These are phyloP conservation scores for Heritiera littoralis DNA, from an alignment of 345 rosid species.

Conservation along the genomic window DNA sequence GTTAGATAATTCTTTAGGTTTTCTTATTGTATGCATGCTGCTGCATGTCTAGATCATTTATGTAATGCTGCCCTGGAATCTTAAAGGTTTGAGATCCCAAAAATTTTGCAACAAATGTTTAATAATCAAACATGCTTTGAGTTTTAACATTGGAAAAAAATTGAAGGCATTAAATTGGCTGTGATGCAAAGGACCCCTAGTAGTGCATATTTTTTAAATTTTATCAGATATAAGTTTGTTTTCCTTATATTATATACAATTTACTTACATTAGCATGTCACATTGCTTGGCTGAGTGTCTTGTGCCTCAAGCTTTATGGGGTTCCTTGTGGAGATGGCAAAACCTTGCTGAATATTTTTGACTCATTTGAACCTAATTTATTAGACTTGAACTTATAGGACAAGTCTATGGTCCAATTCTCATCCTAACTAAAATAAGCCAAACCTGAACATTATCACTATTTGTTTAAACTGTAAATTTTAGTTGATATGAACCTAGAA, in stretches of 20 bases:
- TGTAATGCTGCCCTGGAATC: not conserved
- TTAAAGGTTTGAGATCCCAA: not conserved
- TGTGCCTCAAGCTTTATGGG: not conserved
- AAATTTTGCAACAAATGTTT: not conserved
- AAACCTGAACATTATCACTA: not conserved
- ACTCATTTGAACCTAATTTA: not conserved
- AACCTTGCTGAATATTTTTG: not conserved
- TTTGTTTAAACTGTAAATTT: not conserved
- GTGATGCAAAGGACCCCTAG: not conserved
- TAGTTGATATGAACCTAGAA: not conserved
- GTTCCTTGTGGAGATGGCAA: not conserved
- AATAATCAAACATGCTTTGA: not conserved
- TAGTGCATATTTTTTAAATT: not conserved
- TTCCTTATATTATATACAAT: not conserved
- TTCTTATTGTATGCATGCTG: not conserved
- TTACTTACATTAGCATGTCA: not conserved
- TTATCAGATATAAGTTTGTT: not conserved
- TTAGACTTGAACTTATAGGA: not conserved
- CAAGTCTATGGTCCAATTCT: not conserved
- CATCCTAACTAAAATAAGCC: not conserved
- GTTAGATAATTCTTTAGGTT: not conserved
- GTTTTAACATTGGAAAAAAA: not conserved
- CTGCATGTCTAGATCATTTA: slow-evolving; percentile 5
- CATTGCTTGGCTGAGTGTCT: not conserved
- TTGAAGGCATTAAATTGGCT: not conserved